Conservation (phyloP, 495 filamentous ascomycete genomes). For the Penicillium dipodomyicola region DNA sequence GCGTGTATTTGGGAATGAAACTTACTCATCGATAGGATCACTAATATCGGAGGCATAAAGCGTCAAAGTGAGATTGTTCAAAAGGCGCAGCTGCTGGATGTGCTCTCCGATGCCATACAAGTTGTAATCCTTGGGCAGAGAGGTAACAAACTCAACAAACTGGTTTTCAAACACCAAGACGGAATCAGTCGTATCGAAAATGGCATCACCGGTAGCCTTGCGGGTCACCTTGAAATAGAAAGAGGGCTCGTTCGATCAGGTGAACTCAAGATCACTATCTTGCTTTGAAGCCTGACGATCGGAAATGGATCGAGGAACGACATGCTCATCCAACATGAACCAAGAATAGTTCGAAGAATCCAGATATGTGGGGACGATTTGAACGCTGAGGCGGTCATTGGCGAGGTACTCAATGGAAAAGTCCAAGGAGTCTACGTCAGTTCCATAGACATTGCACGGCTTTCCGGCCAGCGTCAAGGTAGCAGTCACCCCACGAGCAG, state of each 20-base stretch:
- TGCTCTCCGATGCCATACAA: slow-evolving; percentile 62
- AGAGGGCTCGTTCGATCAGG: slow-evolving; percentile 57
- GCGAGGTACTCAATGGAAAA: slow-evolving; percentile 58
- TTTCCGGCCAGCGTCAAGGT: slow-evolving; percentile 52
- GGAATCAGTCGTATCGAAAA: slow-evolving; percentile 57
- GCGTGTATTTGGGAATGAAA: neutral
- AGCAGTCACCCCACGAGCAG: slow-evolving; percentile 50
- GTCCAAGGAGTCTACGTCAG: slow-evolving; percentile 56
- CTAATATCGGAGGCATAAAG: slow-evolving; percentile 70
- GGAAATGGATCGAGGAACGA: slow-evolving; percentile 58
- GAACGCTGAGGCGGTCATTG: slow-evolving; percentile 51
- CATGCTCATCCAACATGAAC: slow-evolving; percentile 62
- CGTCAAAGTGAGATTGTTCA: slow-evolving; percentile 61
- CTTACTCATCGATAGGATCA: slow-evolving; percentile 55
- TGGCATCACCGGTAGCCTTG: slow-evolving; percentile 53
- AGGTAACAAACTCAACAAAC: slow-evolving; percentile 60
- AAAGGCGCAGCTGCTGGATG: slow-evolving; percentile 57
- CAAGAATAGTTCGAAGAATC: slow-evolving; percentile 63
- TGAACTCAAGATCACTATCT: slow-evolving; percentile 53
- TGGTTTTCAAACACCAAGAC: slow-evolving; percentile 62
- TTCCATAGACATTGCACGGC: slow-evolving; percentile 62
- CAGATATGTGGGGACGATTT: slow-evolving; percentile 59
- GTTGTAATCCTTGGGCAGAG: slow-evolving; percentile 59
- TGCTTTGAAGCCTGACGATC: slow-evolving; percentile 37
- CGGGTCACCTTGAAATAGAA: slow-evolving; percentile 60